phyloP scores from a whole-genome alignment of 495 filamentous ascomycete species.

The Podospora comata region DNA sequence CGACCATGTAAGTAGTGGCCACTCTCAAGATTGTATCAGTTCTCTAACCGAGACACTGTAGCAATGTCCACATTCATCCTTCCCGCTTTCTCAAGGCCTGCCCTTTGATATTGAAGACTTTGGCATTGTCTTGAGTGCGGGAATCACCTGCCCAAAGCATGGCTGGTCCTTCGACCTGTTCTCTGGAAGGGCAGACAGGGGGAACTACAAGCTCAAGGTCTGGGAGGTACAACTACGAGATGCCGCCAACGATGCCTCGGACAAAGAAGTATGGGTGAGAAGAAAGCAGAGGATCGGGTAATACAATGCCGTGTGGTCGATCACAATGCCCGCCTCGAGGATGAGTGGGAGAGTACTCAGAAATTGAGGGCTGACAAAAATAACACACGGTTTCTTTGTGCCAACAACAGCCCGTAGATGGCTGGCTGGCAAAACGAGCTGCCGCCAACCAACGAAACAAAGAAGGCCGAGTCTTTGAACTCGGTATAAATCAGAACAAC shows the following conservation, averaged over 20 bases:
- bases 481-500: not conserved
- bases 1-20: slow-evolving; percentile 54
- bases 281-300: slow-evolving; percentile 44
- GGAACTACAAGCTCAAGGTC: slow-evolving; percentile 55
- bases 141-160: slow-evolving; percentile 59
- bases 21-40: not conserved
- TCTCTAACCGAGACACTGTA: slow-evolving; percentile 22
- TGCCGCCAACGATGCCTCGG: slow-evolving; percentile 18
- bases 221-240: slow-evolving; percentile 58
- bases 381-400: not conserved
- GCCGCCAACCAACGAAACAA: not conserved
- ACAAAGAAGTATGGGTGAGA: slow-evolving; percentile 58
- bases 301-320: slow-evolving; percentile 6
- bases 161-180: slow-evolving; percentile 61
- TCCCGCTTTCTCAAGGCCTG: slow-evolving; percentile 52
- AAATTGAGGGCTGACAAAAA: not conserved
- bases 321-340: not conserved
- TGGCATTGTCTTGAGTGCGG: slow-evolving; percentile 48
- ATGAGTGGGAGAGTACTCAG: not conserved
- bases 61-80: slow-evolving; percentile 61
- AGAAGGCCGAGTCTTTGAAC: not conserved
- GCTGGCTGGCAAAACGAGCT: not conserved
- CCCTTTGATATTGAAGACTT: slow-evolving; percentile 65
- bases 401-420: not conserved
- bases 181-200: slow-evolving; percentile 52